Evolutionary conservation across 257 asterid genomes (phyloP), one percentile per base, ranked within the genome.

Genomic region (Solanum bukasovii): DNA sequence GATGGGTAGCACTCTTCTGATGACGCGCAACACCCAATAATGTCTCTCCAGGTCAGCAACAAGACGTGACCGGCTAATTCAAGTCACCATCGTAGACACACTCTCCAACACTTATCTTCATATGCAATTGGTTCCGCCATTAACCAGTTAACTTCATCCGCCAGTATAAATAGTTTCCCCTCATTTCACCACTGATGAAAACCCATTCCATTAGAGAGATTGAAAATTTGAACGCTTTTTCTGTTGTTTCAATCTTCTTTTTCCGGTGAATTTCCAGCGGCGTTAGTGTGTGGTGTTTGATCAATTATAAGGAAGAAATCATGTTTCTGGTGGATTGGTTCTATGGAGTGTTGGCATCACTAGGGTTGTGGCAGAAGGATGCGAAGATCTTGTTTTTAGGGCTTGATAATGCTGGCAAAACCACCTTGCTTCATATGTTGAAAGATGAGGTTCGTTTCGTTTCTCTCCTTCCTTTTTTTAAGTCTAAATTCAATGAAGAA

Each of bases 311-410:
- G 34, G 56, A 38, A 35, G 61, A 38, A 44, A 84, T 33, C 13
- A 93, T 91, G 94, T 93, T 93, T 91, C 82, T 90, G 34, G 40
- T 90, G 71, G 93, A 93, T 88, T 90, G 94, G 94, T 89, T 93
- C 81, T 91, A 93, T 81, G 93, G 92, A 13, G 61, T 91, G 75
- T 74, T 93, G 61, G 84, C 92, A 67, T 85, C 93, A 6, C 72
- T 91, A 87, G 93, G 93, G 37, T 87, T 93, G 78, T 81, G 86
- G 65, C 88, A 90, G 33, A 93, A 93, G 91, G 92, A 93, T 89
- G 94, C 93, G 40, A 93, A 91, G 91, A 90, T 93, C 35, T 61
- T 93, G 88, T 93, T 93, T 84, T 38, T 93, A 89, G 94, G 94
- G 18, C 93, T 93, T 71, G 93, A 93, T 89, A 91, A 93, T 89